phyloP scores from a whole-genome alignment of 2,329 filamentous ascomycete genomes.

The Herpotrichia juniperi region DNA sequence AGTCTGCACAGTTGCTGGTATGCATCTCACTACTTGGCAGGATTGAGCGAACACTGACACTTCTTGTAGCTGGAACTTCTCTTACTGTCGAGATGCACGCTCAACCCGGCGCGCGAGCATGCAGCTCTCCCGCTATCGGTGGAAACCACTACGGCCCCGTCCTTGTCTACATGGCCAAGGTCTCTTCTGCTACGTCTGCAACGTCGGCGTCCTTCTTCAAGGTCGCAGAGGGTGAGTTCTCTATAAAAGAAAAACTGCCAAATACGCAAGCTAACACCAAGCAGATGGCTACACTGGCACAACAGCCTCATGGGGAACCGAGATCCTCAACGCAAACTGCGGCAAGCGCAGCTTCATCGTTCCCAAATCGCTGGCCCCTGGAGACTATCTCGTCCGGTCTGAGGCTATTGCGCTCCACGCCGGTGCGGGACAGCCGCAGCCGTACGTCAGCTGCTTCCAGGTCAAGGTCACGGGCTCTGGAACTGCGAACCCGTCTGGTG shows the following conservation, averaged over 20 bases:
- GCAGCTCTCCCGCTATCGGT: slow-evolving; percentile 42
- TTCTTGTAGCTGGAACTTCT: slow-evolving; percentile 32
- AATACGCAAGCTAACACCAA: not conserved
- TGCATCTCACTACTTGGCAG: slow-evolving; percentile 2
- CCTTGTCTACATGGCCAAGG: slow-evolving; percentile 47
- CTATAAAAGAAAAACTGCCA: not conserved
- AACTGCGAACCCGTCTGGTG: slow-evolving; percentile 38
- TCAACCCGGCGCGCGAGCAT: slow-evolving; percentile 39
- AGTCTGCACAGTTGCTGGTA: slow-evolving; percentile 44
- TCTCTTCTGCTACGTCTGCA: slow-evolving; percentile 40
- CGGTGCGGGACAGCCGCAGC: slow-evolving; percentile 37
- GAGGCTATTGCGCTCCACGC: slow-evolving; percentile 44
- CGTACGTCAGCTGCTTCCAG: slow-evolving; percentile 46
- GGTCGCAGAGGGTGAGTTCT: slow-evolving; percentile 31
- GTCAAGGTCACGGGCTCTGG: slow-evolving; percentile 45
- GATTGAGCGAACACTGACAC: slow-evolving; percentile 14
- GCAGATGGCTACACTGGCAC: slow-evolving; percentile 42
- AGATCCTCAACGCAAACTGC: slow-evolving; percentile 48
- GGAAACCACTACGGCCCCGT: slow-evolving; percentile 47
- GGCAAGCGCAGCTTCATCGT: slow-evolving; percentile 44
- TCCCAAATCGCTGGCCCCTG: slow-evolving; percentile 37
- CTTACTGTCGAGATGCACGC: slow-evolving; percentile 48
- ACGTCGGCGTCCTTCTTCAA: slow-evolving; percentile 43
- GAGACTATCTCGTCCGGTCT: slow-evolving; percentile 42
- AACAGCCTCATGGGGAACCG: slow-evolving; percentile 43